Conservation (phyloP, 345 rosid species). For the Salix caprea region DNA sequence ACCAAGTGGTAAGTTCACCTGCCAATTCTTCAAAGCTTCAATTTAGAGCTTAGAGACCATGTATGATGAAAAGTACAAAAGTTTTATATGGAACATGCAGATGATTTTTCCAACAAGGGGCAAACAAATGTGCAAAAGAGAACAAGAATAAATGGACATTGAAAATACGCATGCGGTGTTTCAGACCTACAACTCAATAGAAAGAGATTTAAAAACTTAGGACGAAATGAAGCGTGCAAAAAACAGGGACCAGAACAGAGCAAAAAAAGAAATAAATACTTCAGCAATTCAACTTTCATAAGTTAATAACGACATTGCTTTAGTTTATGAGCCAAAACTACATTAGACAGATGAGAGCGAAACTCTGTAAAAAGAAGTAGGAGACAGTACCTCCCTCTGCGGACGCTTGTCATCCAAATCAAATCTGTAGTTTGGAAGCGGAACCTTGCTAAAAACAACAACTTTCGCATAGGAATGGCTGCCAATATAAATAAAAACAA, state of each 20-base stretch:
- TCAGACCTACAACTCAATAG: neutral
- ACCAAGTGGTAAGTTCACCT: conserved; percentile 60
- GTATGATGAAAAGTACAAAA: neutral
- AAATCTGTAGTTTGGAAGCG: conserved; percentile 93
- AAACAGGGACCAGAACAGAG: neutral
- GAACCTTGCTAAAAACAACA: conserved; percentile 81
- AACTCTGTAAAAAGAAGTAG: neutral
- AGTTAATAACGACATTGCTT: neutral
- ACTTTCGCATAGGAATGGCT: conserved; percentile 78
- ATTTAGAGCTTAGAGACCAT: neutral
- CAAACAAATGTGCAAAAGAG: neutral
- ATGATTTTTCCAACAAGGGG: neutral
- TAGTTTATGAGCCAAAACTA: neutral
- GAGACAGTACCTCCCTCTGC: conserved; percentile 68
- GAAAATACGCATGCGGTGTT: neutral
- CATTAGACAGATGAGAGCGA: neutral
- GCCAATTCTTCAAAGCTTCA: conserved; percentile 14
- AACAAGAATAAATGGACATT: neutral
- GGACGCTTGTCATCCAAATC: conserved; percentile 92
- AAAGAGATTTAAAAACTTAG: neutral
- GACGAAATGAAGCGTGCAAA: neutral
- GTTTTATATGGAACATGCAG: neutral
- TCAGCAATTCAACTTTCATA: neutral
- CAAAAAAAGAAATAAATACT: no score
- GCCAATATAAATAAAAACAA: conserved; percentile 28